phyloP scores from a whole-genome alignment of 2,329 filamentous ascomycete species.

The Aspergillus tubingensis region DNA sequence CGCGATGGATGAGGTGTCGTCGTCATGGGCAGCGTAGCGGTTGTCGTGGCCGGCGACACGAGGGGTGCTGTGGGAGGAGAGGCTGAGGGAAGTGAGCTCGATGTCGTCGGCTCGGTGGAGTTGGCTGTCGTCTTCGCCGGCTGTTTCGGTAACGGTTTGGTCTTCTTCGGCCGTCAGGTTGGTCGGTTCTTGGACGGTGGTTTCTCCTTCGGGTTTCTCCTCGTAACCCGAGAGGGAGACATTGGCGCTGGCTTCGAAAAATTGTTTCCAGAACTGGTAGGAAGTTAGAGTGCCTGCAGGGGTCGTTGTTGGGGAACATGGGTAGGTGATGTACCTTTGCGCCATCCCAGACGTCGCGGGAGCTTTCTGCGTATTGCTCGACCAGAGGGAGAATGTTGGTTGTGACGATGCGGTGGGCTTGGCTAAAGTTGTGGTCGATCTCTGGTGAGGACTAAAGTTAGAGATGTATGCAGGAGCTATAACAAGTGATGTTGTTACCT shows the following conservation, averaged over 20 bases:
- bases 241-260: constrained; percentile 97
- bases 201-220: constrained; percentile 67
- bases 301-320: not conserved
- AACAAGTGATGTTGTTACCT: constrained; percentile 54
- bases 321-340: constrained; percentile 67
- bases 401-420: constrained; percentile 93
- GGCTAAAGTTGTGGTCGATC: constrained; percentile 98
- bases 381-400: constrained; percentile 89
- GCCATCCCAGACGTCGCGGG: constrained; percentile 91
- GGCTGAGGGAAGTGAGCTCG: constrained; percentile 45
- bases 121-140: constrained; percentile 40
- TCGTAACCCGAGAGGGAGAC: constrained; percentile 95
- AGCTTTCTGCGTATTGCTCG: constrained; percentile 93
- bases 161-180: constrained; percentile 58
- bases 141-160: constrained; percentile 38
- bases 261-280: constrained; percentile 95
- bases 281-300: not conserved
- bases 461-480: constrained; percentile 13
- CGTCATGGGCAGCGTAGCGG: constrained; percentile 30
- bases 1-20: constrained; percentile 48
- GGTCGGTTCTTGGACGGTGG: constrained; percentile 52
- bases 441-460: constrained; percentile 55
- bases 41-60: constrained; percentile 28
- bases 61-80: constrained; percentile 52
- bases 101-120: constrained; percentile 46